These are phyloP conservation scores for Roridomyces roridus DNA, from an alignment of 768 basidiomycete species.

Conservation along the genomic window DNA sequence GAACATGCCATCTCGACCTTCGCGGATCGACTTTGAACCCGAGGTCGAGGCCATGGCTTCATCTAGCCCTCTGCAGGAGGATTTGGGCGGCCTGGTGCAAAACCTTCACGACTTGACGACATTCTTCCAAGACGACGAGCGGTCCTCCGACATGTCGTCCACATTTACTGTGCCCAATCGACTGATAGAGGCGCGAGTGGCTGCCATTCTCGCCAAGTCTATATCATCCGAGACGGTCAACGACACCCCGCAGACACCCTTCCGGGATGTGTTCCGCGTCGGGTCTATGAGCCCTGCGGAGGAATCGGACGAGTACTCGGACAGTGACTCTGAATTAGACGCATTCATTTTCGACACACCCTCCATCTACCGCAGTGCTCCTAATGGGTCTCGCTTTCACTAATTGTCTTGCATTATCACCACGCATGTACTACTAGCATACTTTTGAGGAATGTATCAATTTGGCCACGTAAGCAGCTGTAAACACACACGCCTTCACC, in stretches of 20 bases:
- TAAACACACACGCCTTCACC: not conserved
- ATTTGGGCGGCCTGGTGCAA: conserved; percentile 79
- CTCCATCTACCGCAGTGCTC: conserved; percentile 47
- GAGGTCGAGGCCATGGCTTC: conserved; percentile 56
- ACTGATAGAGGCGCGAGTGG: conserved; percentile 77
- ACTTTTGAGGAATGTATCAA: conserved; percentile 4
- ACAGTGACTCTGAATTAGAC: conserved; percentile 56
- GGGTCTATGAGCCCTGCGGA: conserved; percentile 43
- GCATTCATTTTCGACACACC: conserved; percentile 70
- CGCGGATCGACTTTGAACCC: conserved; percentile 76
- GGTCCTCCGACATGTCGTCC: conserved; percentile 30
- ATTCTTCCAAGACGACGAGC: conserved; percentile 67
- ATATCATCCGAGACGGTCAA: conserved; percentile 55
- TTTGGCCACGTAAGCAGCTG: conserved; percentile 6
- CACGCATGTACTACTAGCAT: conserved; percentile 13
- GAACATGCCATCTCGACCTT: conserved; percentile 70
- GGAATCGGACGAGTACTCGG: conserved; percentile 53
- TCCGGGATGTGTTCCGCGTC: conserved; percentile 77
- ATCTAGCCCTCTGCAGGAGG: conserved; percentile 57
- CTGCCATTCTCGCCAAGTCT: conserved; percentile 85
- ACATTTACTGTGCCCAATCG: conserved; percentile 56
- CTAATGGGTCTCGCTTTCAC: conserved; percentile 48
- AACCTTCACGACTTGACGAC: conserved; percentile 78
- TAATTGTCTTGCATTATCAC: conserved; percentile 5
- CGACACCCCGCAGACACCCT: conserved; percentile 80